Percentiles rank a stretch among this genome's conserved stretches.
Evolutionary conservation across 176 grass and related monocot genomes (phyloP).

Genomic region (Triticum urartu): DNA sequence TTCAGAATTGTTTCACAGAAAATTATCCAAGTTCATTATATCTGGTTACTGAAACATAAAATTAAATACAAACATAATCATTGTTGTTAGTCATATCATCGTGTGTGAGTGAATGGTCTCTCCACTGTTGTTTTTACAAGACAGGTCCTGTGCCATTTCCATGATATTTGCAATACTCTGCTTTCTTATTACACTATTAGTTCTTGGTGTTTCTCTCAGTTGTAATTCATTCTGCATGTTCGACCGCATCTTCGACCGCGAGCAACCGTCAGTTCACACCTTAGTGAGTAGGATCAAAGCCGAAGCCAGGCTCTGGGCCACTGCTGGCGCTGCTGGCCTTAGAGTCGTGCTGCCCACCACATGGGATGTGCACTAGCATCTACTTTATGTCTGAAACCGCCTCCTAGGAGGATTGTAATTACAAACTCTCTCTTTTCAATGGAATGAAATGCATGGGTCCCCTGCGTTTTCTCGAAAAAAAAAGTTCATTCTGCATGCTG

Average conservation of each 20-base stretch:
- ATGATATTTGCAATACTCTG: neutral
- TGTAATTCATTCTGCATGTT: constrained; percentile 20
- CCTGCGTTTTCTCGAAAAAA: too few relatives aligned
- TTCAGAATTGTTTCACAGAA: constrained; percentile 8
- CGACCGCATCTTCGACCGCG: too few relatives aligned
- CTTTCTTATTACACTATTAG: constrained; percentile 7
- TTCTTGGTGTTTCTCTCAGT: constrained; percentile 2
- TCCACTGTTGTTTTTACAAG: neutral
- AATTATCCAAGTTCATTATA: neutral
- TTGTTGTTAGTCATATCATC: constrained; percentile 6
- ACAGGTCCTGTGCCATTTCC: neutral
- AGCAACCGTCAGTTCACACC: too few relatives aligned
- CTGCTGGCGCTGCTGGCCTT: too few relatives aligned
- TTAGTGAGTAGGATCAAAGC: too few relatives aligned
- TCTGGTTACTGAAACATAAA: neutral
- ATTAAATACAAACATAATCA: neutral
- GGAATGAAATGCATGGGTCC: too few relatives aligned
- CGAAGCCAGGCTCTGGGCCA: too few relatives aligned
- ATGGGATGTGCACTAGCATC: too few relatives aligned
- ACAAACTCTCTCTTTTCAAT: too few relatives aligned
- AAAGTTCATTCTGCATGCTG: constrained; percentile 7
- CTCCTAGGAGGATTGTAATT: too few relatives aligned
- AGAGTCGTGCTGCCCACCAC: too few relatives aligned
- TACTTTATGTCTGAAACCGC: too few relatives aligned
- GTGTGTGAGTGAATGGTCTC: neutral